phyloP scores from a whole-genome alignment of 192 early-diverging fungal genomes.

The Coemansia sp. region DNA sequence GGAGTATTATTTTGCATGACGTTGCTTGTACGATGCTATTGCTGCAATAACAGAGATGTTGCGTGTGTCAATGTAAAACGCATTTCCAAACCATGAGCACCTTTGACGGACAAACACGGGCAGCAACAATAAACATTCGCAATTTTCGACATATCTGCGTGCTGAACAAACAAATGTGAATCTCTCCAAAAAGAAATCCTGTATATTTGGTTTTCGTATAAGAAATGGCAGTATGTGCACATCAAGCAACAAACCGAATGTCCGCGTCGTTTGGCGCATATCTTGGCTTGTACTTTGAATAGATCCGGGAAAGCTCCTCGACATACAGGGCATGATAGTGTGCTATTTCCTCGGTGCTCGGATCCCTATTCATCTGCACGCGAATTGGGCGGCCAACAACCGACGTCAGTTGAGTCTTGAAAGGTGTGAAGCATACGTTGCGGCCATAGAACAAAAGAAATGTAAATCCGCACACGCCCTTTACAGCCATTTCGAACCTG shows the following conservation, averaged over 20 bases:
- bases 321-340: constrained; percentile 42
- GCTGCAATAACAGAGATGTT: no score
- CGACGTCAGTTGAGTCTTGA: constrained; percentile 32
- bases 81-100: no score
- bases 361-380: constrained; percentile 26
- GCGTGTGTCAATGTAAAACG: no score
- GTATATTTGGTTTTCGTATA: no score
- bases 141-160: no score
- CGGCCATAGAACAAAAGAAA: constrained; percentile 79
- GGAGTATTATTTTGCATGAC: no score
- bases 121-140: no score
- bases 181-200: no score
- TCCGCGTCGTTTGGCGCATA: constrained; percentile 37
- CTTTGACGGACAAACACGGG: no score
- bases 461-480: constrained; percentile 68
- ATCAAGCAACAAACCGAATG: constrained; percentile 34
- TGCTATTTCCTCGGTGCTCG: constrained; percentile 19
- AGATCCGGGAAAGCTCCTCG: constrained; percentile 38
- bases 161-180: no score
- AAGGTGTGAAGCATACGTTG: constrained; percentile 73
- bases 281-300: constrained; percentile 37
- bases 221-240: background rate
- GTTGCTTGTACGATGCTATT: no score
- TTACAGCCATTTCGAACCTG: constrained; percentile 69
- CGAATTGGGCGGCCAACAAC: constrained; percentile 48